These are phyloP conservation scores for Diaporthe vaccinii DNA, from an alignment of 2,329 filamentous ascomycete genomes.

Conservation along the genomic window DNA sequence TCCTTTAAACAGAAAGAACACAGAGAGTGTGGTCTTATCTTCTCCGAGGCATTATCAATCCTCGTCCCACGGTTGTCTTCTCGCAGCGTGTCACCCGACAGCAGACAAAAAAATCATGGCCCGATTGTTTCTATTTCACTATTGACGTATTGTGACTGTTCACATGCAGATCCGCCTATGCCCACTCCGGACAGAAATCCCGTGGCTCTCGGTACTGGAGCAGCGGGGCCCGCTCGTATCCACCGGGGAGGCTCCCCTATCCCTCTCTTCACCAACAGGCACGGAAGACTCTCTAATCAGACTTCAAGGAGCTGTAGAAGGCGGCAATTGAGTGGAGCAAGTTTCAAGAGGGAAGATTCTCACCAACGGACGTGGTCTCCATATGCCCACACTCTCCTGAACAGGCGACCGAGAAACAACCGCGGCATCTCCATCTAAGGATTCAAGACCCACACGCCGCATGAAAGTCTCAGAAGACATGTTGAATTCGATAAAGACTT, in stretches of 20 bases:
- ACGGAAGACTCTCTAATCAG: not conserved
- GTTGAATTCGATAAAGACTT: not conserved
- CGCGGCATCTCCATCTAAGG: slow-evolving; percentile 4
- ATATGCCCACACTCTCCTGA: not conserved
- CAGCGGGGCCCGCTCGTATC: not conserved
- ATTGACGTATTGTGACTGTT: not conserved
- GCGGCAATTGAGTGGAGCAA: not conserved
- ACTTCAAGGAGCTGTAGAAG: not conserved
- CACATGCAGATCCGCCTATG: not conserved
- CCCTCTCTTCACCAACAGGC: not conserved
- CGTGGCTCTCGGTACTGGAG: not conserved
- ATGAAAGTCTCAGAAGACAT: not conserved
- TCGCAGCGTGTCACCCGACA: not conserved
- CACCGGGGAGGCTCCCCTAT: not conserved
- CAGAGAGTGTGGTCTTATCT: not conserved
- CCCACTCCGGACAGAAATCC: not conserved
- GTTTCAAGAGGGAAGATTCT: not conserved
- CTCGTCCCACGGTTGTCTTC: too few relatives aligned
- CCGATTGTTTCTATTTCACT: not conserved
- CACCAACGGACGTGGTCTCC: not conserved
- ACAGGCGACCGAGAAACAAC: not conserved
- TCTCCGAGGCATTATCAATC: not conserved
- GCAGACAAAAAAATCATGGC: not conserved
- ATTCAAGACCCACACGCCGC: not conserved
- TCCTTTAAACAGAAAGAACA: not conserved